Conservation (phyloP, 768 basidiomycete species). For the Leccinum sublutescens region DNA sequence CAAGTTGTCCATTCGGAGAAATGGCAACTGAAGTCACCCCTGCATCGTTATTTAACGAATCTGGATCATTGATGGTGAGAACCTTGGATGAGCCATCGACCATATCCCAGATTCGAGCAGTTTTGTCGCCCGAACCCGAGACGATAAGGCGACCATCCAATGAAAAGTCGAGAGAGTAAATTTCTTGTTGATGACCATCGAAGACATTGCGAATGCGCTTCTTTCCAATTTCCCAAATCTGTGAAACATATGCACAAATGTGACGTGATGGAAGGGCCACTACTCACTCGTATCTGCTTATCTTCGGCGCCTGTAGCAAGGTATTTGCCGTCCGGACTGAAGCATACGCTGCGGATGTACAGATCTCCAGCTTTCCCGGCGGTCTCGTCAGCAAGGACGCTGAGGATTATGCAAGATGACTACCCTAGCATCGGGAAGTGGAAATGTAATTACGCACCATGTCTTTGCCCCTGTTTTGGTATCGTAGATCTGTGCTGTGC, state of each 20-base stretch:
- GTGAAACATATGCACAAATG: constrained; percentile 10
- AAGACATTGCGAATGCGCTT: constrained; percentile 78
- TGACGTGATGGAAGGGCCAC: neutral
- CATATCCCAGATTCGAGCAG: constrained; percentile 75
- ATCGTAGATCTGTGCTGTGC: constrained; percentile 94
- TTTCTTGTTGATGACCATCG: constrained; percentile 89
- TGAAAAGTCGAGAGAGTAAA: constrained; percentile 92
- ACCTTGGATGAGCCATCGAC: constrained; percentile 34
- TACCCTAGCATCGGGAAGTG: constrained; percentile 1
- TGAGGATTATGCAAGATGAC: constrained; percentile 29
- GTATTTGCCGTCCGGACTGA: constrained; percentile 69
- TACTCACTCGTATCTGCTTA: constrained; percentile 78
- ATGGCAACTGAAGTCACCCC: constrained; percentile 82
- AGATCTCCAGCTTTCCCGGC: constrained; percentile 74
- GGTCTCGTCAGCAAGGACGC: constrained; percentile 76
- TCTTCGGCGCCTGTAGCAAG: constrained; percentile 88
- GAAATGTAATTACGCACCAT: constrained; percentile 51
- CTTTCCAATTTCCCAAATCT: constrained; percentile 92
- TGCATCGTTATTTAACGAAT: constrained; percentile 48
- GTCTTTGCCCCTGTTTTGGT: constrained; percentile 82
- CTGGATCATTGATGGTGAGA: constrained; percentile 46
- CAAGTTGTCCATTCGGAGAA: constrained; percentile 66
- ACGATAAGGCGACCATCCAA: constrained; percentile 83
- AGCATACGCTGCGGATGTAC: constrained; percentile 86
- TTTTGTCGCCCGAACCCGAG: constrained; percentile 78